Evolutionary conservation across 768 basidiomycete genomes (phyloP).

Genomic region (Boletellus sp.): DNA sequence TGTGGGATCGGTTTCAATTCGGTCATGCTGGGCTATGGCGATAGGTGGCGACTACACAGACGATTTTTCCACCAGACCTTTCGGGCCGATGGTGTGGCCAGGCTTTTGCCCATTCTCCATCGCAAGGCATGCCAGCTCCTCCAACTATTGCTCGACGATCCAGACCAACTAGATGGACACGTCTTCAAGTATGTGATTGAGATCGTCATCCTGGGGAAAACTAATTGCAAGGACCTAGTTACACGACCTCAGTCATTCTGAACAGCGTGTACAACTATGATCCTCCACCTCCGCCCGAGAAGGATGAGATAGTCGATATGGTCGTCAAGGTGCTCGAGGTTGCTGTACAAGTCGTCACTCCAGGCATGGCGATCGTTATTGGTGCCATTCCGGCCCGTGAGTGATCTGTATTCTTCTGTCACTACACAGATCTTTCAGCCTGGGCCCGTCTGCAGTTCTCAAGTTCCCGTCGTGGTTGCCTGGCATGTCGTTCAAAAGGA

Average conservation of each 20-base stretch:
- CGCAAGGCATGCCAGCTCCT: constrained; percentile 31
- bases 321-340: background rate
- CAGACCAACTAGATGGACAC: constrained; percentile 31
- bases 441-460: background rate
- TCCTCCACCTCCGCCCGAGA: constrained; percentile 3
- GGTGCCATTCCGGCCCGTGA: constrained; percentile 6
- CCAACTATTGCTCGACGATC: constrained; percentile 27
- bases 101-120: constrained; percentile 27
- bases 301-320: constrained; percentile 4
- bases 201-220: background rate
- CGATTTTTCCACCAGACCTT: constrained; percentile 19
- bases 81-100: constrained; percentile 4
- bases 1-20: constrained; percentile 17
- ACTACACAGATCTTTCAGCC: background rate
- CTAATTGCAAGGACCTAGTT: background rate
- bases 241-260: constrained; percentile 11
- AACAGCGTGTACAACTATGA: constrained; percentile 16
- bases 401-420: background rate
- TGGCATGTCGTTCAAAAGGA: constrained; percentile 10
- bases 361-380: background rate
- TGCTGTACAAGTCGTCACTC: background rate
- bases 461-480: constrained; percentile 6
- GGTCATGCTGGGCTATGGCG: constrained; percentile 20
- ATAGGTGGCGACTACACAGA: too few species aligned
- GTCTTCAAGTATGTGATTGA: constrained; percentile 27